Base-by-base conservation (phyloP, 2,329 filamentous ascomycete species). In the Nectriaceae sp. region DNA sequence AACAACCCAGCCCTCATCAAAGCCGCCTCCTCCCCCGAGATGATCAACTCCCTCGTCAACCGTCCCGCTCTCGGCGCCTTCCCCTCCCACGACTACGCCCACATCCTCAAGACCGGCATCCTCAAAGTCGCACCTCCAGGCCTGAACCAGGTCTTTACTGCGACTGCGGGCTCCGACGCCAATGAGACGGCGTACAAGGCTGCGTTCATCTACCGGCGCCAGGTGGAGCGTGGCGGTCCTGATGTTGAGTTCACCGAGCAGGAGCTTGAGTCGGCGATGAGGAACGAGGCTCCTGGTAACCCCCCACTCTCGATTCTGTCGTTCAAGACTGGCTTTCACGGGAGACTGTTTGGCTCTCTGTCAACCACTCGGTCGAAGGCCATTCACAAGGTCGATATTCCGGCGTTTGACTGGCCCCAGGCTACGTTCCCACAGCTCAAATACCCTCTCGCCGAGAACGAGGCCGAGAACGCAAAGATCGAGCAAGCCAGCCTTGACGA, bases 131-230 rank as follows among this genome's bases (percentile, higher is more conserved):
- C 91, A 0, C 92, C 91, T 50, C 87, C 87, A 68, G 91, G 91
- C 26, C 75, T 93, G 54, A 75, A 91, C 76, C 89, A 96, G 71
- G 90, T 96, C 60, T 96, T 96, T 75, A 96, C 91, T 16, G 90
- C 87, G 56, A 88, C 90, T 77, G 84, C 90, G 45, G 91, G 91
- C 53, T 95, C 90, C 18, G 91, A 96, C 65, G 91, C 91, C 71
- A 96, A 96, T 74, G 92, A 96, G 75, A 88, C 89, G 26, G 92
- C 92, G 37, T 96, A 90, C 82, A 96, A 96, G 76, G 91, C 91
- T 8, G 91, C 92, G 42, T 96, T 96, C 75, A 96, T 96, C 86
- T 95, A 87, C 80, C 86, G 87, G 65, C 85, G 89, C 41, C 88
- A 90, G 70, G 79, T 84, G 55, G 83, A 94, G 72, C 89, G 92